Evolutionary conservation across 1,284 basidiomycete species (phyloP).

Genomic region (Trichosporon coremiiforme): DNA sequence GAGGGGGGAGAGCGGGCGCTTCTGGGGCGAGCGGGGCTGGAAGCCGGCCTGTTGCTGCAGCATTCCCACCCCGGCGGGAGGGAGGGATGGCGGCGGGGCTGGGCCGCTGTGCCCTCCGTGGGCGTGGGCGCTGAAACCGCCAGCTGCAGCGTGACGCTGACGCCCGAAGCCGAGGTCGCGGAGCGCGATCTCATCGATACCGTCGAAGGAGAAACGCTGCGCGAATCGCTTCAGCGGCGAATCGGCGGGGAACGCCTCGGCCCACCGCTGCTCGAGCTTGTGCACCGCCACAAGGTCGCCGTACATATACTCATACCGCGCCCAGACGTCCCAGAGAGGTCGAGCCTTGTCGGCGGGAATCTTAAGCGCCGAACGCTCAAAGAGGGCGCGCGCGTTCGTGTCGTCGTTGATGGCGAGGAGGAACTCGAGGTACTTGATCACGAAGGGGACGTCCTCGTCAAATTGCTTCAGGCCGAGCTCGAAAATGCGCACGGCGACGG

Average conservation of each 20-base stretch:
- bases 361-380: constrained; percentile 71
- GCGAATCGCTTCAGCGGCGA: constrained; percentile 89
- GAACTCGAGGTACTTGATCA: constrained; percentile 87
- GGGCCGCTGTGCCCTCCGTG: neutral
- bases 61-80: constrained; percentile 12
- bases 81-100: constrained; percentile 23
- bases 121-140: neutral
- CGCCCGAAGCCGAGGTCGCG: constrained; percentile 80
- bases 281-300: constrained; percentile 86
- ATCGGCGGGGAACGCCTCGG: constrained; percentile 84
- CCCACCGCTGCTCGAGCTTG: constrained; percentile 84
- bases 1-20: constrained; percentile 7
- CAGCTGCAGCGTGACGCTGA: neutral
- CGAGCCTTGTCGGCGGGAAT: constrained; percentile 79
- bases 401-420: constrained; percentile 94
- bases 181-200: constrained; percentile 83
- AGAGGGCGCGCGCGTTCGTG: constrained; percentile 91
- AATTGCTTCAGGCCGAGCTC: constrained; percentile 90
- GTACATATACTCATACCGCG: constrained; percentile 91
- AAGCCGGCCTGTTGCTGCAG: constrained; percentile 17
- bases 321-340: constrained; percentile 93
- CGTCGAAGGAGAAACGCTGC: constrained; percentile 82
- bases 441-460: constrained; percentile 79
- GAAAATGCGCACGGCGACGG: constrained; percentile 87
- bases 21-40: constrained; percentile 5